Evolutionary conservation across 2,329 filamentous ascomycete genomes (phyloP), one percentile per base, ranked within the genome.

Genomic region (Bipolaris victoriae): DNA sequence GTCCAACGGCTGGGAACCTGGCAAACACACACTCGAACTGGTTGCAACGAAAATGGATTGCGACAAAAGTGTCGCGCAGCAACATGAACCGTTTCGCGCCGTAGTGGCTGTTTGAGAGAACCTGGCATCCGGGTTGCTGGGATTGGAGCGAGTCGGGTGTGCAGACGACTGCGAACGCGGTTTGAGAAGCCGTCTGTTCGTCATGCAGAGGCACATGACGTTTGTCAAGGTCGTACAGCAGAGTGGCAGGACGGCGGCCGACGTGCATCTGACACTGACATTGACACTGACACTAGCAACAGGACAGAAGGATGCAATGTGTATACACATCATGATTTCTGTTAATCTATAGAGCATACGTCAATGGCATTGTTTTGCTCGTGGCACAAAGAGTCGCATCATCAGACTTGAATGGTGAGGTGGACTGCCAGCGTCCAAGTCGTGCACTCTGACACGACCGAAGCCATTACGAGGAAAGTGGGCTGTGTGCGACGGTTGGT

Each of bases 191-290:
- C 47, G 22, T 36, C 33, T 22, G 26, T 29, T 41, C 13, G 36
- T 45, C 31, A 29, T 26, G 20, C 6, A 15, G 13, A 37, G 9
- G 37, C 16, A 39, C 33, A 37, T 40, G 36, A 35, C 26, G 22
- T 39, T 50, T 50, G 49, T 51, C 36, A 52, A 52, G 13, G 52
- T 65, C 4, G 44, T 22, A 61, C 57, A 55, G 16, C 29, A 31
- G 18, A 20, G 10, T 45, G 40, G 40, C 40, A 22, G 7, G 24
- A 43, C 35, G 45, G 48, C 48, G 60, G 60, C 60, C 63, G 65
- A 66, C 55, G 55, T 62, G 65, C 60, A 60, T 43, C 36, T 35
- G 40, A 39, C 13, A 53, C 26, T 55, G 40, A n/a, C 18, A 45
- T 20, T 20, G 52, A 31, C 18, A 45, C 24, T 20, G 52, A 31